Percentiles rank a stretch among this genome's conserved stretches.
Evolutionary conservation across 2,329 filamentous ascomycete genomes (phyloP).

Genomic region (Myriangium duriaei): DNA sequence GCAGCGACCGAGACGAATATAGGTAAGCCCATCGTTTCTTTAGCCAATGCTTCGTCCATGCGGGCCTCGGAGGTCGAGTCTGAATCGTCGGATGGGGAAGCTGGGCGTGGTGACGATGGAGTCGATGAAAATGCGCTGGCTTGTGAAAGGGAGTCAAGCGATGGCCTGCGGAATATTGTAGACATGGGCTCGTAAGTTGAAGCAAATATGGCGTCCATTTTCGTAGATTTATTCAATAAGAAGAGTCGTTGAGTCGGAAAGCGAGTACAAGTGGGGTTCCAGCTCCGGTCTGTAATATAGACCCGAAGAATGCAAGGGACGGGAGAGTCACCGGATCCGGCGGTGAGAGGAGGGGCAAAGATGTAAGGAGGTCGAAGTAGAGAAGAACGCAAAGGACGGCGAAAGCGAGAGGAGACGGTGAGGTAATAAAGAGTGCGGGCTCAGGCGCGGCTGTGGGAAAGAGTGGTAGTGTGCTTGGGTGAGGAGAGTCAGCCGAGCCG

Average conservation of each 20-base stretch:
- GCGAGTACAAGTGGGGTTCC: no score
- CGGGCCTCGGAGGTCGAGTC: neutral
- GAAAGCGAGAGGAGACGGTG: no score
- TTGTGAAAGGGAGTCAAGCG: neutral
- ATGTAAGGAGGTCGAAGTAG: no score
- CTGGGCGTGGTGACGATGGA: neutral
- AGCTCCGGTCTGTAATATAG: no score
- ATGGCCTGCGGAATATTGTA: neutral
- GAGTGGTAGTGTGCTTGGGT: no score
- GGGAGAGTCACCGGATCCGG: neutral
- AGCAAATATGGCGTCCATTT: neutral
- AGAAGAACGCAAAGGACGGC: no score
- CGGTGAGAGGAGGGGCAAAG: no score
- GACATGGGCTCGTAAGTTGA: neutral
- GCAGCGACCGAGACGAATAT: slow-evolving; percentile 6
- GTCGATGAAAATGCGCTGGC: neutral
- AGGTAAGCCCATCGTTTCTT: slow-evolving; percentile 10
- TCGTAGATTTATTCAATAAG: neutral
- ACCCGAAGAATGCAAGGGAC: no score
- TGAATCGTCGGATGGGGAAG: neutral
- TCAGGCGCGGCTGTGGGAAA: no score
- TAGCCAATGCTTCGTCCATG: slow-evolving; percentile 7
- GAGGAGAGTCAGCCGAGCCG: no score
- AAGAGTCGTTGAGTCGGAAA: no score
- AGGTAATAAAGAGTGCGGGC: no score